phyloP scores from a whole-genome alignment of 108 stramenopile species.

The Epithemia pelagica region DNA sequence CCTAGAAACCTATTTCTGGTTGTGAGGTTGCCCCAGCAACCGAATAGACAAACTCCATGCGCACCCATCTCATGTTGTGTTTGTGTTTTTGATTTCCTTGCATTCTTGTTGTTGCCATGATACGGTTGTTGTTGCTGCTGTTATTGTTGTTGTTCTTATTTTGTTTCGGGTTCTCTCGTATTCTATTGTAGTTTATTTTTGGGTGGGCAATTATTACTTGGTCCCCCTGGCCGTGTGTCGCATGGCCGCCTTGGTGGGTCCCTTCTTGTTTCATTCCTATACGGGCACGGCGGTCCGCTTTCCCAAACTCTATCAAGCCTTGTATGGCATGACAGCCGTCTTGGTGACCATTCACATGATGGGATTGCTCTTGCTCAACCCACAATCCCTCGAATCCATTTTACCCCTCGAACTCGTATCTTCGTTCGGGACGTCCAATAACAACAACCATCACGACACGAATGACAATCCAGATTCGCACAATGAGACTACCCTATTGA shows the following conservation, averaged over 20 bases:
- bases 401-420: conserved; percentile 5
- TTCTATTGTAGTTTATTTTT: neutral
- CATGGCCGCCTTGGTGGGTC: conserved; percentile 48
- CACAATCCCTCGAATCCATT: conserved; percentile 28
- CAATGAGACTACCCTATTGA: too few species aligned
- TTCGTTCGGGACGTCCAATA: neutral
- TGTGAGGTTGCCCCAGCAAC: too few species aligned
- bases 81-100: too few species aligned
- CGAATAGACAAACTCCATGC: too few species aligned
- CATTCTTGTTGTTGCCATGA: too few species aligned
- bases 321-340: conserved; percentile 44
- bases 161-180: too few species aligned
- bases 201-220: conserved; percentile 27
- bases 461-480: too few species aligned
- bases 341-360: conserved; percentile 54
- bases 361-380: conserved; percentile 48
- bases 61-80: too few species aligned
- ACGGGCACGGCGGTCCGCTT: conserved; percentile 60
- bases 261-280: conserved; percentile 69
- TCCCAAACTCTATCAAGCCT: conserved; percentile 39
- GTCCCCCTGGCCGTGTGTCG: conserved; percentile 42
- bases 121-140: too few species aligned
- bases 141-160: too few species aligned
- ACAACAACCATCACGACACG: neutral
- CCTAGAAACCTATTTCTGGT: too few species aligned